Evolutionary conservation across 352 stramenopile genomes (phyloP).

Genomic region (Poterioochromonas sp.): DNA sequence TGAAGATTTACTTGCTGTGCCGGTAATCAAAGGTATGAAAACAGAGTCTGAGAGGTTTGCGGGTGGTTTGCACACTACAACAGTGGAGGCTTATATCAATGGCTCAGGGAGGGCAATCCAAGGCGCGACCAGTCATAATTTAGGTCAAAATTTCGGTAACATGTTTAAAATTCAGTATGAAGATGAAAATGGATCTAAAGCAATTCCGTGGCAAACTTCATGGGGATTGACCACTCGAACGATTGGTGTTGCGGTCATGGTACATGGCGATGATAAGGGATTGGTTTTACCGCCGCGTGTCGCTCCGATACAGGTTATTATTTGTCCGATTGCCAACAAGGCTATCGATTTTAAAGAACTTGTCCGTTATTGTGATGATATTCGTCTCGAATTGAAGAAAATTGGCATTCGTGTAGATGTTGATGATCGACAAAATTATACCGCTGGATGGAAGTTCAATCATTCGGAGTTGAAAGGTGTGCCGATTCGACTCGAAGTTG

Average conservation of each 20-base stretch:
- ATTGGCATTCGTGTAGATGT: slow-evolving; percentile 82
- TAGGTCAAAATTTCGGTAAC: slow-evolving; percentile 99
- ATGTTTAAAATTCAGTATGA: slow-evolving; percentile 99
- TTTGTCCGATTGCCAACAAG: slow-evolving; percentile 79
- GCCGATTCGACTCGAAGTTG: slow-evolving; percentile 94
- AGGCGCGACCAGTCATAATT: slow-evolving; percentile 93
- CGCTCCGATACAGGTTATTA: slow-evolving; percentile 83
- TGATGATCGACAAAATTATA: slow-evolving; percentile 83
- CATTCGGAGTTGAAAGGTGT: slow-evolving; percentile 99
- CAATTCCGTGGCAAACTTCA: slow-evolving; percentile 96
- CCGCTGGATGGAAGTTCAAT: slow-evolving; percentile 96
- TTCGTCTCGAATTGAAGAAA: slow-evolving; percentile 50
- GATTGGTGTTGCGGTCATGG: slow-evolving; percentile 99
- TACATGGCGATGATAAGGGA: slow-evolving; percentile 97
- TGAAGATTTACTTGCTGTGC: slow-evolving; percentile 96
- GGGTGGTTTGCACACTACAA: slow-evolving; percentile 94
- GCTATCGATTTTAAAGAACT: slow-evolving; percentile 75
- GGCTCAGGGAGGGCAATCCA: slow-evolving; percentile 90
- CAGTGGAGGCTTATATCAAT: slow-evolving; percentile 98
- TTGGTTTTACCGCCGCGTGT: slow-evolving; percentile 94
- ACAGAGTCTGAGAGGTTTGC: slow-evolving; percentile 98
- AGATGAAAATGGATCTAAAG: slow-evolving; percentile 82
- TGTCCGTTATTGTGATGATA: slow-evolving; percentile 66
- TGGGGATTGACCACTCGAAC: slow-evolving; percentile 97
- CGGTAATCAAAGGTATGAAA: slow-evolving; percentile 94